Base-by-base conservation (phyloP, 2,329 filamentous ascomycete species). In the Fusarium pseudonygamai region DNA sequence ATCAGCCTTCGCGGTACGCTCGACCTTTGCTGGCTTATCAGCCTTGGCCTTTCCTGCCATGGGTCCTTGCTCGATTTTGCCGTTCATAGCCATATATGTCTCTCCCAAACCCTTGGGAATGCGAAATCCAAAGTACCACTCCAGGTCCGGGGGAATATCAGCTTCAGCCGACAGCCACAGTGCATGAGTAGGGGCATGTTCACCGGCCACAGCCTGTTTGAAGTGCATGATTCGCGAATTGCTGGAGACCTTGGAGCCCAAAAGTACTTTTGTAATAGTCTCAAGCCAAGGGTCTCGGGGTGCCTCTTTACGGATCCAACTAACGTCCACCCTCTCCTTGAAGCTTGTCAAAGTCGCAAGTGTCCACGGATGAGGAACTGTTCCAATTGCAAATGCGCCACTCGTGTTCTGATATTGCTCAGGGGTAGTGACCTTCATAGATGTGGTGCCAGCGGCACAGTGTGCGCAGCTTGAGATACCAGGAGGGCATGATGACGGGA, bases 351-450 rank as follows among this genome's bases (percentile, higher is more conserved):
- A 85, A 18, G 90, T 89, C 60, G 91, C 88, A 46, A 94, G 86
- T 3, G 95, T 98, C 85, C 95, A 97, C 0, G 96, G 96, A 80
- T 99, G 96, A 1, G 96, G 96, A 18, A 98, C 92, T 2, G 91
- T 93, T 67, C 93, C 95, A 72, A 99, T 93, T 6, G 93, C 94
- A 84, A 95, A 98, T 22, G 92, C 80, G 4, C 86, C 86, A 20
- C 91, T 91, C 9, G 87, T 88, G 81, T 98, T 97, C 62, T 88
- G 88, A 81, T 94, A 96, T 24, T 87, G 84, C 7, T 88, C 83
- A 6, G 91, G 89, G 2, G 91, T 92, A n/a, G 87, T 85, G 74
- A 97, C 88, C 58, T 88, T 89, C 82, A 94, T 87, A 1, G 89
- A 87, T 37, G 88, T 87, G 14, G 88, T 87, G 30, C 90, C 85